These are phyloP conservation scores for Beta lomatogona DNA, from an alignment of 179 eudicot species.

Conservation along the genomic window DNA sequence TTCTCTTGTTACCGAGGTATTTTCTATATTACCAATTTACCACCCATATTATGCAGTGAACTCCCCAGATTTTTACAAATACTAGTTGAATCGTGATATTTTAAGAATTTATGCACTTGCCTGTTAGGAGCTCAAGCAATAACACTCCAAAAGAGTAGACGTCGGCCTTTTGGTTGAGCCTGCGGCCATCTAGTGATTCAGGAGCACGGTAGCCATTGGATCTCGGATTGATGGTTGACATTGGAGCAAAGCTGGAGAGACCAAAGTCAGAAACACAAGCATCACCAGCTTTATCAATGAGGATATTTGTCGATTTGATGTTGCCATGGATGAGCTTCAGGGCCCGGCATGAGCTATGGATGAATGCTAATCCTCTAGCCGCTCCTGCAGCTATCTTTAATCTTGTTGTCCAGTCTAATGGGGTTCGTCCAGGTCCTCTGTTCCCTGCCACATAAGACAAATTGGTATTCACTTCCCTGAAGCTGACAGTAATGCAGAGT, in stretches of 20 bases:
- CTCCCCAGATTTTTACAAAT: neutral
- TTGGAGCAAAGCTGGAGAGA: slow-evolving; percentile 53
- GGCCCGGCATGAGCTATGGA: slow-evolving; percentile 63
- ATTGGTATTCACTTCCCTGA: neutral
- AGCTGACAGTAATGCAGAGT: neutral
- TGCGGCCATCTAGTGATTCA: slow-evolving; percentile 54
- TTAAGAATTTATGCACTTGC: slow-evolving; percentile 22
- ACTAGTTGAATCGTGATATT: neutral
- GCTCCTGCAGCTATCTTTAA: slow-evolving; percentile 76
- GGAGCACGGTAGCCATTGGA: slow-evolving; percentile 86
- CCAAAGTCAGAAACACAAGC: slow-evolving; percentile 88
- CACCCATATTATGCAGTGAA: neutral
- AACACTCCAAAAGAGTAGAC: slow-evolving; percentile 90
- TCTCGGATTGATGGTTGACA: slow-evolving; percentile 38
- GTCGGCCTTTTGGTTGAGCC: slow-evolving; percentile 66
- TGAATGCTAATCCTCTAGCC: slow-evolving; percentile 69
- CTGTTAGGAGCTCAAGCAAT: slow-evolving; percentile 76
- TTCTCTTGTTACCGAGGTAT: no score
- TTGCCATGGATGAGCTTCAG: slow-evolving; percentile 77
- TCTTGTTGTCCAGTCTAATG: slow-evolving; percentile 89
- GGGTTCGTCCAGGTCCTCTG: slow-evolving; percentile 86
- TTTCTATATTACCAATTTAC: no score
- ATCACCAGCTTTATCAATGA: slow-evolving; percentile 64
- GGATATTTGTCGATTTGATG: slow-evolving; percentile 83
- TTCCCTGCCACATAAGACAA: slow-evolving; percentile 53